Percentiles rank a stretch among this genome's conserved stretches.
Conservation (phyloP, 805 yeast species). For the Candida adriatica region DNA sequence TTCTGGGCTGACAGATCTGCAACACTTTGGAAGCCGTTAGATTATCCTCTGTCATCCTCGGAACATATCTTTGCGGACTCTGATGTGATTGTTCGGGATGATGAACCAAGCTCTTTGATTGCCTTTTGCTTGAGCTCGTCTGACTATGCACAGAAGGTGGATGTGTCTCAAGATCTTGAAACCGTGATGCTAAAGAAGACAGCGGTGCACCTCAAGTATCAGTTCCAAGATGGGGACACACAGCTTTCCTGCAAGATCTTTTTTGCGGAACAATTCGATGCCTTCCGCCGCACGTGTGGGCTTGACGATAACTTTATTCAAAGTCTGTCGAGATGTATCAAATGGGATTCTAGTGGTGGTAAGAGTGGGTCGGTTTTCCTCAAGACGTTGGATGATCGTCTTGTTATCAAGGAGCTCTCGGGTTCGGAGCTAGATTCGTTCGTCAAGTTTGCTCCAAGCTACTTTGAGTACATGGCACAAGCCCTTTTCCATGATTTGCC, state of each 20-base stretch:
- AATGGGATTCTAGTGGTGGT: conserved; percentile 96
- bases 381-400: conserved; percentile 85
- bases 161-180: conserved; percentile 39
- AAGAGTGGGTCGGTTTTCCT: conserved; percentile 92
- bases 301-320: conserved; percentile 71
- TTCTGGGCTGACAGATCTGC: conserved; percentile 99
- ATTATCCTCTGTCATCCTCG: conserved; percentile 66
- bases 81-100: conserved; percentile 89
- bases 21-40: conserved; percentile 87
- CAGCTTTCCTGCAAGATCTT: conserved; percentile 87
- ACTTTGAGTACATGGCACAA: conserved; percentile 93
- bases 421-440: conserved; percentile 89
- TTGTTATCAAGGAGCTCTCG: conserved; percentile 83
- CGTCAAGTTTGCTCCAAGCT: conserved; percentile 91
- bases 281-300: conserved; percentile 80
- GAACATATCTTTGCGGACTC: conserved; percentile 94
- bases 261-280: conserved; percentile 95
- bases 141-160: conserved; percentile 68
- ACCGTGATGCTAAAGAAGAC: conserved; percentile 68
- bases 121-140: conserved; percentile 86
- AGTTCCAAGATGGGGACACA: conserved; percentile 80
- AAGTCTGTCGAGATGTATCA: conserved; percentile 85
- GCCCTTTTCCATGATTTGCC: conserved; percentile 93
- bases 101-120: conserved; percentile 91
- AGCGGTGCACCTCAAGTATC: conserved; percentile 88